Base-by-base conservation (phyloP, 2,329 filamentous ascomycete species). In the Stagonosporopsis chrysanthemi region DNA sequence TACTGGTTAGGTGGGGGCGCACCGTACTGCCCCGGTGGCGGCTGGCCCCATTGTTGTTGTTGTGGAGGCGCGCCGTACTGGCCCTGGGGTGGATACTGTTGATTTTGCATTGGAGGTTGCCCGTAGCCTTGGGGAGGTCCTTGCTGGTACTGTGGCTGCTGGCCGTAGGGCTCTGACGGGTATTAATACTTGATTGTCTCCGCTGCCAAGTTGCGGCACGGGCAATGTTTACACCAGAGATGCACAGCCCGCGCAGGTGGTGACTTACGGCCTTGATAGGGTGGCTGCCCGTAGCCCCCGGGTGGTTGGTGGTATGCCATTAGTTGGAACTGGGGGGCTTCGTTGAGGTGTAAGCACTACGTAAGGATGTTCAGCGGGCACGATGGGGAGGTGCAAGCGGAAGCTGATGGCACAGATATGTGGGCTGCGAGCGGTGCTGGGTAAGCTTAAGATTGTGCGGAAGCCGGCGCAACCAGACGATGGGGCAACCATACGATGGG, bases 21-120 rank as follows among this genome's bases (percentile, higher is more conserved):
- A 36, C 75, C 75, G 55, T 79, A 77, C 38, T 69, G 66, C 6
- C 58, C 57, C 26, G 52, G 64, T 6, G 63, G 65, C 17, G 47
- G 61, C 47, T 68, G 68, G 14, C 67, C 66, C 53, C 66, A 70
- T 26, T 65, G 62, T 49, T 71, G 68, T 60, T 71, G 69, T 39
- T 64, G 74, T 46, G 67, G 74, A 44, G 76, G 75, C 17, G 73
- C 70, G 24, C 74, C 75, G 55, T 79, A 77, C 42, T 64, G 63
- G 22, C 61, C 55, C 14, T 65, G 64, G 4, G 63, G 61, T 42
- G 61, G 66, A 49, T 66, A 68, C 26, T 69, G 64, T 35, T 75
- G 66, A 15, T 73, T 68, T 47, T 75, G 71, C 59, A 71, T 67
- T 54, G 65, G 68, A 29, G 64, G 74, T 54, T 76, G 77, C 36